phyloP scores from a whole-genome alignment of 1,284 basidiomycete genomes.

The Meripilus lineatus region DNA sequence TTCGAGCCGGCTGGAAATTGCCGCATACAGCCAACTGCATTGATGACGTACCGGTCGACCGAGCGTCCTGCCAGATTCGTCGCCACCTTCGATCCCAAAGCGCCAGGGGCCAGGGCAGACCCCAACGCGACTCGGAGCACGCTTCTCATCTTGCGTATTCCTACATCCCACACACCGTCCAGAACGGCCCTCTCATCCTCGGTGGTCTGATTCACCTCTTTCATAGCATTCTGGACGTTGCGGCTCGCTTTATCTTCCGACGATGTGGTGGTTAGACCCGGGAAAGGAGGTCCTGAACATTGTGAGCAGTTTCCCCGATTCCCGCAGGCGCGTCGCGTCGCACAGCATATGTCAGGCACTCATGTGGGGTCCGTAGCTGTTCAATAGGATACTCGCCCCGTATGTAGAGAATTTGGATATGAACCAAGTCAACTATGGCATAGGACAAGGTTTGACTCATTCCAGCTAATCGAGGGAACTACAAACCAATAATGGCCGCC shows the following conservation, averaged over 20 bases:
- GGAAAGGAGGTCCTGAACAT: constrained; percentile 76
- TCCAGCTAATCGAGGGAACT: not conserved
- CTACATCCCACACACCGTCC: too few relatives aligned
- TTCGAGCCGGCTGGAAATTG: too few relatives aligned
- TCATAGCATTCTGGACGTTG: not conserved
- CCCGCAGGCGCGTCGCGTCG: not conserved
- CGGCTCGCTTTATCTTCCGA: constrained; percentile 15
- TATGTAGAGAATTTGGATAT: constrained; percentile 98
- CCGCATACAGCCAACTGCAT: too few relatives aligned
- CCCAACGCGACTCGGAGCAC: too few relatives aligned
- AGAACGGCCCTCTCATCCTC: too few relatives aligned
- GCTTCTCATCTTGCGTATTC: too few relatives aligned
- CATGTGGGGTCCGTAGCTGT: constrained; percentile 45
- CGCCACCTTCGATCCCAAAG: too few relatives aligned
- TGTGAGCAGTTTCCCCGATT: constrained; percentile 38
- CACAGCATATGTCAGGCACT: not conserved
- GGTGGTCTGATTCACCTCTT: too few relatives aligned
- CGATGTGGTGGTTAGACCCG: constrained; percentile 78
- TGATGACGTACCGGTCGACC: too few relatives aligned
- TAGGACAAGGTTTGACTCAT: constrained; percentile 69
- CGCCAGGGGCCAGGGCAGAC: too few relatives aligned
- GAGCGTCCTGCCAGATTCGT: too few relatives aligned
- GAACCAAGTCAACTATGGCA: constrained; percentile 92
- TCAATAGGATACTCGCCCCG: constrained; percentile 90
- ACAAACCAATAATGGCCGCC: constrained; percentile 5